These are phyloP conservation scores for Penicillium macrosclerotiorum DNA, from an alignment of 495 filamentous ascomycete genomes.

Conservation along the genomic window DNA sequence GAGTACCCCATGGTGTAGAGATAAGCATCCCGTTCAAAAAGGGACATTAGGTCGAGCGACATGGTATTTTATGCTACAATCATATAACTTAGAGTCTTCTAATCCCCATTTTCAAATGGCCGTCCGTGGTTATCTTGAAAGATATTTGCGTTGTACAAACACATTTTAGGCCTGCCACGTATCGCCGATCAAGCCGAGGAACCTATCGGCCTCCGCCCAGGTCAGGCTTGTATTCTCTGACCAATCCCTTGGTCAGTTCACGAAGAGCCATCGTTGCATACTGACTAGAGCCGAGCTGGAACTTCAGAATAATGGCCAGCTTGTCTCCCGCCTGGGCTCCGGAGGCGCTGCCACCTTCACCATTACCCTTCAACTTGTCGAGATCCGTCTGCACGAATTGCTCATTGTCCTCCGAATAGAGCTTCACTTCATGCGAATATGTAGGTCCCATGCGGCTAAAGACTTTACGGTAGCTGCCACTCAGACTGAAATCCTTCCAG, in stretches of 20 bases:
- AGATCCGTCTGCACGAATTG: slow-evolving; percentile 87
- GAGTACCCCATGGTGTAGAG: no score
- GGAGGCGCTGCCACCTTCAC: slow-evolving; percentile 1
- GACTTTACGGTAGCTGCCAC: slow-evolving; percentile 81
- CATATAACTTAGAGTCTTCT: no score
- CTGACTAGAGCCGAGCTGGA: slow-evolving; percentile 80
- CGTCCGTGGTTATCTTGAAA: no score
- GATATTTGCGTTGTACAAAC: no score
- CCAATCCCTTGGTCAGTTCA: slow-evolving; percentile 75
- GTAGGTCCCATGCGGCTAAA: slow-evolving; percentile 60
- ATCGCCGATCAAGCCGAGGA: not conserved
- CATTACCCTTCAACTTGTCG: slow-evolving; percentile 44
- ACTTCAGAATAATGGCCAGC: slow-evolving; percentile 79
- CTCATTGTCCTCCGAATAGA: slow-evolving; percentile 68
- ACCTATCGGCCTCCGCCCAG: slow-evolving; percentile 48
- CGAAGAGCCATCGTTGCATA: slow-evolving; percentile 94
- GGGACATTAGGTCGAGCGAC: no score
- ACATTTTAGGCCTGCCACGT: no score
- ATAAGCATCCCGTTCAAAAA: not conserved
- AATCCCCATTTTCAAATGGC: no score
- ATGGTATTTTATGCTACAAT: no score
- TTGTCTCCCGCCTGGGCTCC: slow-evolving; percentile 41
- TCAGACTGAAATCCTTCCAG: slow-evolving; percentile 84
- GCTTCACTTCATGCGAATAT: slow-evolving; percentile 64
- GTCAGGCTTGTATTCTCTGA: slow-evolving; percentile 64